Base-by-base conservation (phyloP, 345 rosid genomes). In the Sonneratia alba region DNA sequence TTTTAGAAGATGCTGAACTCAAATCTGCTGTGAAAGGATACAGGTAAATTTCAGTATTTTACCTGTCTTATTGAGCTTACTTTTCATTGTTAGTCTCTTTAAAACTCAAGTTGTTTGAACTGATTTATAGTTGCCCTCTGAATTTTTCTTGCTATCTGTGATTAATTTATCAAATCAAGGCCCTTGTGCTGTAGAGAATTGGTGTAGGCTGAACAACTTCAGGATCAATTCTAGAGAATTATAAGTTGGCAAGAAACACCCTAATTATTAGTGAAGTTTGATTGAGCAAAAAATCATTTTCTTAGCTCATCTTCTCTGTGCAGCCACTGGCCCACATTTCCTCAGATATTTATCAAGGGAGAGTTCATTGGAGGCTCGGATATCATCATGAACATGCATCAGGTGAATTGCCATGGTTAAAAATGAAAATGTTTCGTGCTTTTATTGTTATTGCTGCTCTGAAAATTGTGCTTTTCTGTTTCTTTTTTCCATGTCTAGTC, bases 281-380 rank as follows among this genome's bases (percentile, higher is more conserved):
- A 36, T 24, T 9, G 8, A n/a, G 49, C 18, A 1, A 53, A 7
- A 13, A 40, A 59, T 36, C 48, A 3, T 57, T 32, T 3, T 34
- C 47, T 66, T 32, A 32, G 12, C 27, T 59, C 32, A 59, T 34
- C 3, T 8, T 69, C 76, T 70, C 16, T 73, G 34, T 82, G 83
- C 86, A 95, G 99, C 85, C 76, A 81, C 67, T 95, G 99, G 98
- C 98, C 99, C 7, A 95, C 99, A 51, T 95, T 92, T 80, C 99
- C 99, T 3, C 98, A 92, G 78, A 81, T 95, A 74, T 92, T 95
- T 79, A 86, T 95, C 43, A 92, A 87, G 75, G 99, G 99, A 40
- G 98, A 95, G 82, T 92, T 95, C 70, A 74, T 90, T 67, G 99
- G 99, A 48, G 98, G 99, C 61, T 95, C 97, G 10, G 99, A 95